Evolutionary conservation across 495 filamentous ascomycete genomes (phyloP), one percentile per base, ranked within the genome.

Genomic region (Massariosphaeria phaeospora): DNA sequence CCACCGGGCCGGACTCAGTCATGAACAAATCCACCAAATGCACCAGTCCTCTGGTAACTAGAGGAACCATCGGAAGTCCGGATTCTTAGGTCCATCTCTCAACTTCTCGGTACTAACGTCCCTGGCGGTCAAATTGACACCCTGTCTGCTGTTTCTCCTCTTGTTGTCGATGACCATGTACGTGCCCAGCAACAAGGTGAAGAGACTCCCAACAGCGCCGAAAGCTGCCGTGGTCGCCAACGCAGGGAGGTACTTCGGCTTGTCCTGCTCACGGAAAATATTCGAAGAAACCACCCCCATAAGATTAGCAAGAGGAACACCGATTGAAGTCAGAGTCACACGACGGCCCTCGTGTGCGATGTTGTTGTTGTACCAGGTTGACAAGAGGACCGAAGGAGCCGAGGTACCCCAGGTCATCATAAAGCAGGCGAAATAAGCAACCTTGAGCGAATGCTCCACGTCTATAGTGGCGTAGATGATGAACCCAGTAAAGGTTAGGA

Each of bases 331-430:
- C 18, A 89, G 68, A 0, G 83, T 74, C 8, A 89, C 76, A 21
- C 87, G 82, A 18, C 79, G 77, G 38, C 83, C 80, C 68, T 90
- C 87, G 57, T 89, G 78, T 1, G 85, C 84, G 15, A 85, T 77
- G 52, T 91, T 91, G 72, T 91, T 91, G 41, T 64, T 64, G 42
- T 64, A 66, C 52, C 58, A 66, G 15, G 76, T 77, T 10, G 74
- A 76, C 12, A 80, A 61, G 13, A 82, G 66, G 18, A 79, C 76
- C 1, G 76, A 78, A 0, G 79, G 75, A 2, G 76, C 77, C n/a
- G 74, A 79, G 0, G 76, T 79, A 13, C 78, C 78, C 84, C 86
- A 89, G 13, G 80, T 84, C 84, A 91, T 89, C 84, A 89, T 88
- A 66, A 89, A 91, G 18, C 75, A 79, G 10, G 85, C 84, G 49